Conservation (phyloP, 2,329 filamentous ascomycete genomes). For the Colletotrichum sp. region DNA sequence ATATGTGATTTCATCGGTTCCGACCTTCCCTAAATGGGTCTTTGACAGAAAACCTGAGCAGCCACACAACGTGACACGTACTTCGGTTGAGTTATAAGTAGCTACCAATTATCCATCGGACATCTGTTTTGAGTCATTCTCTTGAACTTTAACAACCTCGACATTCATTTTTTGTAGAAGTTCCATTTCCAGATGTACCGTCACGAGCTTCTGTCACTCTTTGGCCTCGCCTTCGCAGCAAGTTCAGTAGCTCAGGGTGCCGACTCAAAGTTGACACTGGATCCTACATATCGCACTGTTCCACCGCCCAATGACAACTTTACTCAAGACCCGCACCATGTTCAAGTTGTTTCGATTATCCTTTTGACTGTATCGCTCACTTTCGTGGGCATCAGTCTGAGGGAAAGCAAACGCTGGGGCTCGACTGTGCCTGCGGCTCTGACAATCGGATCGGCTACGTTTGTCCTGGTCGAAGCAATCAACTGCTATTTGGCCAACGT, state of each 20-base stretch:
- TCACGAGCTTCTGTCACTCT: not conserved
- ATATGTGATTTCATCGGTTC: not conserved
- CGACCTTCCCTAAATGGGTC: not conserved
- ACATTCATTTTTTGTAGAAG: not conserved
- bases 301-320: not conserved
- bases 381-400: not conserved
- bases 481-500: not conserved
- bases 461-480: not conserved
- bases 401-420: not conserved
- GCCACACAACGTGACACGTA: accelerated
- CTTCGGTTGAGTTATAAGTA: not conserved
- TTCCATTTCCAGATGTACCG: not conserved
- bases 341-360: not conserved
- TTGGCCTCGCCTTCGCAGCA: not conserved
- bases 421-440: not conserved
- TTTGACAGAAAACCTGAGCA: not conserved
- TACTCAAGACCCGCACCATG: not conserved
- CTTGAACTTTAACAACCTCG: accelerated
- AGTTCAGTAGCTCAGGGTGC: not conserved
- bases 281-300: not conserved
- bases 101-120: not conserved
- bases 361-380: not conserved
- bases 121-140: not conserved
- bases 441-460: not conserved
- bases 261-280: not conserved